Percentiles rank a stretch among this genome's conserved stretches.
These are phyloP conservation scores for Colletotrichum aenigma DNA, from an alignment of 2,329 filamentous ascomycete genomes.

Conservation along the genomic window DNA sequence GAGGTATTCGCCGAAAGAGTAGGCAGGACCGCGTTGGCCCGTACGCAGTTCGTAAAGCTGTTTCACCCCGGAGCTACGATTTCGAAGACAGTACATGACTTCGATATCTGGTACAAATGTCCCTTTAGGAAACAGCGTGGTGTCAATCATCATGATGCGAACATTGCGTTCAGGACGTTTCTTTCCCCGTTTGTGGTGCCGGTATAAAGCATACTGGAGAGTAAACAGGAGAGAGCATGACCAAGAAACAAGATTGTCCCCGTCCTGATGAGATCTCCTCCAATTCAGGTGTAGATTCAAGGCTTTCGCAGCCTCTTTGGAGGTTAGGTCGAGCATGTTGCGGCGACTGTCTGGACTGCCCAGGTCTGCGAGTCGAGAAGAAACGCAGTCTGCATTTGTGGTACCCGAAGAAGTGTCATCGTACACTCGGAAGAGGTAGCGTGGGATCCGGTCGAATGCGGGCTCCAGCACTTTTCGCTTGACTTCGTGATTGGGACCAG, in stretches of 20 bases:
- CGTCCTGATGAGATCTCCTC: not conserved
- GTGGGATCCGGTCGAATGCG: not conserved
- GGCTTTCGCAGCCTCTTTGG: not conserved
- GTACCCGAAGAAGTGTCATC: not conserved
- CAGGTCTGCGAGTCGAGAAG: not conserved
- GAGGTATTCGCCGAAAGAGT: not conserved
- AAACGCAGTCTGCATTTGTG: not conserved
- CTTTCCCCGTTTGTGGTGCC: not conserved
- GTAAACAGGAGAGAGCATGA: not conserved
- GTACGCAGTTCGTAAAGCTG: not conserved
- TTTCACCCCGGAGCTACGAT: too few relatives aligned
- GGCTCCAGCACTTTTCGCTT: not conserved
- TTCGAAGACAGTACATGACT: too few relatives aligned
- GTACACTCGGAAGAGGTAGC: not conserved
- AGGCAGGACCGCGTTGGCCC: not conserved
- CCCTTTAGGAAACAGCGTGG: fast-evolving
- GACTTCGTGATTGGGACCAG: not conserved
- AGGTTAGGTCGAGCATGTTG: not conserved
- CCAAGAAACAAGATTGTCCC: not conserved
- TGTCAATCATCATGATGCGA: not conserved
- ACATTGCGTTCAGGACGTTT: not conserved
- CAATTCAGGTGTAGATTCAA: not conserved
- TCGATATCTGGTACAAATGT: not conserved
- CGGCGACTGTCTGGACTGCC: not conserved
- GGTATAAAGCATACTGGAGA: not conserved